These are phyloP conservation scores for Trichoderma koningii DNA, from an alignment of 2,329 filamentous ascomycete species.

Conservation along the genomic window DNA sequence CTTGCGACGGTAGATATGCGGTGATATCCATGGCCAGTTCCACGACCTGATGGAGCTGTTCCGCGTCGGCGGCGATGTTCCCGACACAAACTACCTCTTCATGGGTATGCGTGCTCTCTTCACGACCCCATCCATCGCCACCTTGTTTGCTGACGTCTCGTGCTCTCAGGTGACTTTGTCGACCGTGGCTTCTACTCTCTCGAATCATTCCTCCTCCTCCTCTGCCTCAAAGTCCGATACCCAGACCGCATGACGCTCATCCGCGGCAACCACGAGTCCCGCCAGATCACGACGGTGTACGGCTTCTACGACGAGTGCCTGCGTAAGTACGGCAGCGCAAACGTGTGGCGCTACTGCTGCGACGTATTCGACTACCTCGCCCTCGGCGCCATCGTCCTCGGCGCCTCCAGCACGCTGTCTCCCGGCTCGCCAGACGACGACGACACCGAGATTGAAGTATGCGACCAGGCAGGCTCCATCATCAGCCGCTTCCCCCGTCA, in stretches of 20 bases:
- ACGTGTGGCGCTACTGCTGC: constrained; percentile 96
- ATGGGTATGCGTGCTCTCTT: constrained; percentile 67
- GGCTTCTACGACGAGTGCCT: constrained; percentile 98
- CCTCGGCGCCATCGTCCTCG: constrained; percentile 85
- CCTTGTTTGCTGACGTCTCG: not conserved
- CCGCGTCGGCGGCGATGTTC: constrained; percentile 87
- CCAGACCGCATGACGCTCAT: constrained; percentile 97
- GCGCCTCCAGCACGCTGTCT: constrained; percentile 69
- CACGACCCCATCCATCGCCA: too few species aligned
- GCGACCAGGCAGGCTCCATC: constrained; percentile 79
- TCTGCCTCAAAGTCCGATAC: constrained; percentile 96
- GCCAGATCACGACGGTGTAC: constrained; percentile 96
- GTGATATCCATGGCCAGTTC: constrained; percentile 95
- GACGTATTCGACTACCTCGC: constrained; percentile 98
- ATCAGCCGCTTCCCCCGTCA: constrained; percentile 70
- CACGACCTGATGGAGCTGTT: constrained; percentile 98
- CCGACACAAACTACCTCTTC: constrained; percentile 95
- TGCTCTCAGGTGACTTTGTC: constrained; percentile 78
- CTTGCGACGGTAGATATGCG: constrained; percentile 69
- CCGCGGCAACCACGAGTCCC: constrained; percentile 91
- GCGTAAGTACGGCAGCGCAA: constrained; percentile 92
- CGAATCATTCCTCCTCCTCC: constrained; percentile 91
- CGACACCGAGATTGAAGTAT: constrained; percentile 89
- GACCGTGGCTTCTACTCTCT: constrained; percentile 98
- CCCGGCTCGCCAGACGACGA: constrained; percentile 58